Evolutionary conservation across 495 filamentous ascomycete genomes (phyloP), one percentile per base, ranked within the genome.

Genomic region (Xeromyces bisporus): DNA sequence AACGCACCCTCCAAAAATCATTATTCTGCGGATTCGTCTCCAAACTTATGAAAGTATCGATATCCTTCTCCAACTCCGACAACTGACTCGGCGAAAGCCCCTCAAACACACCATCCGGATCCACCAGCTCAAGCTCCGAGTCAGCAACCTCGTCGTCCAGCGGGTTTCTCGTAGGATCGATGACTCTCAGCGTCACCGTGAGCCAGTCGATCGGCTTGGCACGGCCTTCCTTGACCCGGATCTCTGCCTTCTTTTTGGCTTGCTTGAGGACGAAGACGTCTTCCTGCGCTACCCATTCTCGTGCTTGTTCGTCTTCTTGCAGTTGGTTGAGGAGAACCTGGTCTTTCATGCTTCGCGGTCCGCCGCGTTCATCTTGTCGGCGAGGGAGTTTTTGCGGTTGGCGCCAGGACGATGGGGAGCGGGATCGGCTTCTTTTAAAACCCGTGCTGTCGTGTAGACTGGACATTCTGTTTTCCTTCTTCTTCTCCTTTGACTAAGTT

Each of bases 211-310:
- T 87, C 8, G 87, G 80, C 50, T 81, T 85, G 30, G 87, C 86
- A 35, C 89, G 73, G 9, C 77, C 80, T 52, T 91, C 86, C 39
- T 85, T 80, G n/a, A 96, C 85, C 4, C 89, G 75, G 34, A 99
- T 92, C 43, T 84, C 81, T 23, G 89, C 87, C 62, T 94, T 96
- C 62, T 91, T 96, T 60, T 94, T 96, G 15, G 89, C 78, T 51
- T 99, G 89, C 51, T 86, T 85, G 39, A 99, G 62, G 13, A 99
- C 89, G 46, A 99, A 99, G 32, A 77, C 70, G 56, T 96, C 89
- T 53, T 99, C 89, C 47, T 89, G 80, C 31, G 86, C 76, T 14
- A 99, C 77, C 69, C 91, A 99, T 42, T 75, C 64, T 23, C 75
- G 66, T 41, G 71, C 79, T 40, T 82, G 81, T 48, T 86, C 75